Percentiles rank a stretch among this genome's conserved stretches.
These are phyloP conservation scores for Gleditsia sinensis DNA, from an alignment of 306 rosid species.

Conservation along the genomic window DNA sequence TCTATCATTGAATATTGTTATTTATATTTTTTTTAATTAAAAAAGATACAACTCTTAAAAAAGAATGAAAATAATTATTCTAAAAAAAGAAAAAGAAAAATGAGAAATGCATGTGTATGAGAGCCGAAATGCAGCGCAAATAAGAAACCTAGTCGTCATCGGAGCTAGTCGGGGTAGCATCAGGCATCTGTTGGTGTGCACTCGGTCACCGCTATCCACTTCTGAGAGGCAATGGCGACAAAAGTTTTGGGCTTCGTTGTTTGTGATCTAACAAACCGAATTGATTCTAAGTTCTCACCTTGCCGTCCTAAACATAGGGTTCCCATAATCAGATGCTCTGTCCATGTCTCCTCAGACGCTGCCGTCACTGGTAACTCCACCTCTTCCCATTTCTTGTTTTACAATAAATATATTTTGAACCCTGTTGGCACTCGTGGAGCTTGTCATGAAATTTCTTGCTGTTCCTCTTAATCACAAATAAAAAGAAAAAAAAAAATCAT, in stretches of 20 bases:
- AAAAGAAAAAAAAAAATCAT: too few relatives aligned
- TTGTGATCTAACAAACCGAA: conserved; percentile 28
- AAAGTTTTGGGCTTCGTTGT: conserved; percentile 43
- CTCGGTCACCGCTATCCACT: background rate
- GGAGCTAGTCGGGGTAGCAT: background rate
- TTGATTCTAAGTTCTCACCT: conserved; percentile 20
- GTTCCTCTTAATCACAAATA: background rate
- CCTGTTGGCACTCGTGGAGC: background rate
- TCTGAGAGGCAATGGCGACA: conserved; percentile 40
- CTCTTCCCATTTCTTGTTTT: background rate
- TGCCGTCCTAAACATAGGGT: conserved; percentile 22
- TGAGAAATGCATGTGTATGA: background rate
- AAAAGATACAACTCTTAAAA: too few relatives aligned
- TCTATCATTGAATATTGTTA: too few relatives aligned
- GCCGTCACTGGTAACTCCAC: conserved; percentile 33
- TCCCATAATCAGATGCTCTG: conserved; percentile 52
- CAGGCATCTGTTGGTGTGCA: background rate
- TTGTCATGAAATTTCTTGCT: background rate
- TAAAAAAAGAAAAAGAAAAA: background rate
- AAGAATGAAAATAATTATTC: background rate
- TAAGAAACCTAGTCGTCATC: conserved; percentile 26
- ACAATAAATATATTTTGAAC: background rate
- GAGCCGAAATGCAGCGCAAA: background rate
- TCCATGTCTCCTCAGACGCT: background rate
- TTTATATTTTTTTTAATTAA: too few relatives aligned